Evolutionary conservation across 1,284 basidiomycete species (phyloP).

Genomic region (Pseudomicrostroma phylloplanum): DNA sequence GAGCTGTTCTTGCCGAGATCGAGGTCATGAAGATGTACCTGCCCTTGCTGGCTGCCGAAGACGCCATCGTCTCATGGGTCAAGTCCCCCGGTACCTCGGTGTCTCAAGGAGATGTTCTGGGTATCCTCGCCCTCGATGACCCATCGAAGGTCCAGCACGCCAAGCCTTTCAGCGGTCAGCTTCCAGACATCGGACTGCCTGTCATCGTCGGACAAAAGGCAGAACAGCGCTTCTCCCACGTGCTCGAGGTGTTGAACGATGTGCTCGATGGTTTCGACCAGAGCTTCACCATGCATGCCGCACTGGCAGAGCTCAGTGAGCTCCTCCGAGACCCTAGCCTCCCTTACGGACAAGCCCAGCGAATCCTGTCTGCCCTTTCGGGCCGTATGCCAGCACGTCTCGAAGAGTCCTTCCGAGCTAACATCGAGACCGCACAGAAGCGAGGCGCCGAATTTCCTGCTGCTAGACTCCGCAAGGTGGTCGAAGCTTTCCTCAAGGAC

Average conservation of each 20-base stretch:
- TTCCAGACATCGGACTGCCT: slow-evolving; percentile 62
- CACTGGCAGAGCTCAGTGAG: slow-evolving; percentile 72
- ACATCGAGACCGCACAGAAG: slow-evolving; percentile 68
- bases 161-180: slow-evolving; percentile 90
- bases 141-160: slow-evolving; percentile 95
- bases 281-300: slow-evolving; percentile 59
- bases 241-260: slow-evolving; percentile 75
- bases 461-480: slow-evolving; percentile 68
- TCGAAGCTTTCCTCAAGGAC: slow-evolving; percentile 79
- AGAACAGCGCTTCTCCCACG: slow-evolving; percentile 75
- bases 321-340: slow-evolving; percentile 76
- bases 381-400: slow-evolving; percentile 74
- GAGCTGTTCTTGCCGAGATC: slow-evolving; percentile 95
- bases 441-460: slow-evolving; percentile 78
- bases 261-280: slow-evolving; percentile 57
- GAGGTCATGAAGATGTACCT: slow-evolving; percentile 57
- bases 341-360: slow-evolving; percentile 77
- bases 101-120: slow-evolving; percentile 94
- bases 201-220: slow-evolving; percentile 83
- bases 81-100: slow-evolving; percentile 96
- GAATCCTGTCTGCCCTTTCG: slow-evolving; percentile 80
- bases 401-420: slow-evolving; percentile 75
- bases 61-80: slow-evolving; percentile 74
- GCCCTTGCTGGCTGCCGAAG: slow-evolving; percentile 79
- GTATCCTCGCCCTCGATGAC: slow-evolving; percentile 93